A percentile compares a stretch with the other conserved stretches of the same genome.
Conservation (phyloP, 805 yeast genomes). For the Limtongia smithiae region DNA sequence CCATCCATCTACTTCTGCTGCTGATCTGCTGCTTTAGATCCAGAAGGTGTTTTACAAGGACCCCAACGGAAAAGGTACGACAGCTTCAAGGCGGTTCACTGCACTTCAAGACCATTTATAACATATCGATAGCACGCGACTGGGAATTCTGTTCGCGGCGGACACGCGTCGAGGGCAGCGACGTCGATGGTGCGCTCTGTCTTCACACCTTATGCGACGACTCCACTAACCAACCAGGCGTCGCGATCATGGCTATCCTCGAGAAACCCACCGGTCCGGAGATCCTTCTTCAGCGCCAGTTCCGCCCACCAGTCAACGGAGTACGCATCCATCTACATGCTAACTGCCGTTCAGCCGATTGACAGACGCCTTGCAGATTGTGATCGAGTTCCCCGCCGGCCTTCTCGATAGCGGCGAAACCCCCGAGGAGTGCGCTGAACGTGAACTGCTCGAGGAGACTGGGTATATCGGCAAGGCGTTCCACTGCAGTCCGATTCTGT, state of each 20-base stretch:
- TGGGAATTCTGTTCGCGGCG: constrained; percentile 91
- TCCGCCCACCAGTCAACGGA: constrained; percentile 86
- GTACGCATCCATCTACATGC: constrained; percentile 58
- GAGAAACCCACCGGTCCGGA: constrained; percentile 50
- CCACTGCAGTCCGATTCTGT: constrained; percentile 48
- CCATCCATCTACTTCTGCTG: too few species aligned
- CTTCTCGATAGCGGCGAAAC: constrained; percentile 76
- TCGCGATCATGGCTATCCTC: constrained; percentile 77
- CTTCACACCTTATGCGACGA: too few species aligned
- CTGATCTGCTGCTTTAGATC: constrained; percentile 38
- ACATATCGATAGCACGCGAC: constrained; percentile 53
- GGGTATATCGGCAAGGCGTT: constrained; percentile 74
- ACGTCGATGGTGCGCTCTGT: constrained; percentile 58
- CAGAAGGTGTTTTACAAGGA: constrained; percentile 67
- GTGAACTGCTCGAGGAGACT: constrained; percentile 89
- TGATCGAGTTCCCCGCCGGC: constrained; percentile 92
- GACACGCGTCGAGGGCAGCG: constrained; percentile 61
- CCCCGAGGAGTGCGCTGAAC: constrained; percentile 71
- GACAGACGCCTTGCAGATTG: constrained; percentile 16
- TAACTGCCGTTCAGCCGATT: too few species aligned
- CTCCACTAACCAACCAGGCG: constrained; percentile 37
- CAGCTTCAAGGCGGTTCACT: too few species aligned
- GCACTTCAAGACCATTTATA: too few species aligned
- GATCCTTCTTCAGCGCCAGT: constrained; percentile 76
- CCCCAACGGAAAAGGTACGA: constrained; percentile 53